Conservation (phyloP, 1,139 yeast species). For the Candida sp. region DNA sequence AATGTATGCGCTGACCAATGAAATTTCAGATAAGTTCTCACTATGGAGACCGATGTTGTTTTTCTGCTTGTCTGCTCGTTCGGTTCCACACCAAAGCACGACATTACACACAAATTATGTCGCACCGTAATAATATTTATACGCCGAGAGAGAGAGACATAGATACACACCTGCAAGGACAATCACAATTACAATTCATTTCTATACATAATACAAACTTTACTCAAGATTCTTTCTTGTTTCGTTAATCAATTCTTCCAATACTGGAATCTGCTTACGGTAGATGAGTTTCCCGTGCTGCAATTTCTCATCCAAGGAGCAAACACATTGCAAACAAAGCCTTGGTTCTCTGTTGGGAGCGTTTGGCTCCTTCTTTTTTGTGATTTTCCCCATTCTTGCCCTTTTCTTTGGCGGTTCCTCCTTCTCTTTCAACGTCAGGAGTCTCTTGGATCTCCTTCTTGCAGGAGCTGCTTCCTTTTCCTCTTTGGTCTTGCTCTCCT, state of each 20-base stretch:
- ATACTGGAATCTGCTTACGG: constrained; percentile 22
- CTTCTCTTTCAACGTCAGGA: constrained; percentile 1
- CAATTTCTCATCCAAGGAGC: constrained; percentile 16
- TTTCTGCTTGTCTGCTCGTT: not conserved
- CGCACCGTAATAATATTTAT: not conserved
- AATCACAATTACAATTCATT: not conserved
- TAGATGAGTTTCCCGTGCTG: constrained; percentile 24
- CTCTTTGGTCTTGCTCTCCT: constrained; percentile 6
- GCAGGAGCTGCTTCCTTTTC: not conserved
- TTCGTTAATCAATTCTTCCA: constrained; percentile 20
- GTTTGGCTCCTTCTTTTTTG: constrained; percentile 6
- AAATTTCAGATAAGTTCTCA: constrained; percentile 1
- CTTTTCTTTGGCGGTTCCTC: not conserved
- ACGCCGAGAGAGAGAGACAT: too few relatives aligned
- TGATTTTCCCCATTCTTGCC: not conserved
- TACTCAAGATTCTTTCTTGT: constrained; percentile 15
- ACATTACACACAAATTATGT: not conserved
- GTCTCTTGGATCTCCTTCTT: constrained; percentile 12
- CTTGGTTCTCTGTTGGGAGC: constrained; percentile 23
- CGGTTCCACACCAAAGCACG: too few relatives aligned
- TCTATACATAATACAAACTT: not conserved
- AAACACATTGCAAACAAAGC: constrained; percentile 24
- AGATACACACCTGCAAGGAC: too few relatives aligned
- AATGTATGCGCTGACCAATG: constrained; percentile 3
- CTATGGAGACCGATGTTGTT: constrained; percentile 3